Base-by-base conservation (phyloP, 176 grass and related monocot species). In the Phoenix roebelenii region DNA sequence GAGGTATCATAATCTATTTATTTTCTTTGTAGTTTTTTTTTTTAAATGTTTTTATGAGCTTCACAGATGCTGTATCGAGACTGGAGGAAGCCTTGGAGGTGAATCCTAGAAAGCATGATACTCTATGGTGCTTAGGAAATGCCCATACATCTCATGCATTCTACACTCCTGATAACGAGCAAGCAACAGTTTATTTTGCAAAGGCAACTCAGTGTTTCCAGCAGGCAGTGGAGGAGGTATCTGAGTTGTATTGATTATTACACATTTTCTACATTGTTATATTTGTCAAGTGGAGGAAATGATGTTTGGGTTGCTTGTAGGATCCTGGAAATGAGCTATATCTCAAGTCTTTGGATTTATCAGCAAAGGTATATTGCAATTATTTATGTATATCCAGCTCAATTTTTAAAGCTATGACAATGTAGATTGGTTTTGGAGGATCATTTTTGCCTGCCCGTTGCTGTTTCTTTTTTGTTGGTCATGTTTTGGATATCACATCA, bases 261-360 rank as follows among this genome's bases (percentile, higher is more conserved):
- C 9, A 10, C 32, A 9, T 6, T 39, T 15, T 16, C 9, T 49
- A 14, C 15, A 24, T 66, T 7, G 7, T 26, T 17, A 39, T 51
- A 12, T 24, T 26, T 22, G 18, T 19, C 35, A 18, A 51, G 58
- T 16, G 51, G 54, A 23, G 49, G 59, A 18, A 25, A 64, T 52
- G 35, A 60, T 19, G 18, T 65, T 66, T 16, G 19, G 55, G 23
- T 74, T 71, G 32, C 24, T 82, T 69, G 49, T 71, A 82, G 79
- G 79, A 82, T 65, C 73, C 79, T 76, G 52, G 51, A 77, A 82
- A 82, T 62, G 73, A 77, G 16, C 67, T 82, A 20, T 77, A 82
- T 22, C 75, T 25, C 20, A 82, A 67, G 75, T 67, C 73, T 22
- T 23, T 82, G 20, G 73, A 67, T 63, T 63, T 76, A 53, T 69